These are phyloP conservation scores for Entamoeba invadens DNA, from an alignment of 208 protist species.

Conservation along the genomic window DNA sequence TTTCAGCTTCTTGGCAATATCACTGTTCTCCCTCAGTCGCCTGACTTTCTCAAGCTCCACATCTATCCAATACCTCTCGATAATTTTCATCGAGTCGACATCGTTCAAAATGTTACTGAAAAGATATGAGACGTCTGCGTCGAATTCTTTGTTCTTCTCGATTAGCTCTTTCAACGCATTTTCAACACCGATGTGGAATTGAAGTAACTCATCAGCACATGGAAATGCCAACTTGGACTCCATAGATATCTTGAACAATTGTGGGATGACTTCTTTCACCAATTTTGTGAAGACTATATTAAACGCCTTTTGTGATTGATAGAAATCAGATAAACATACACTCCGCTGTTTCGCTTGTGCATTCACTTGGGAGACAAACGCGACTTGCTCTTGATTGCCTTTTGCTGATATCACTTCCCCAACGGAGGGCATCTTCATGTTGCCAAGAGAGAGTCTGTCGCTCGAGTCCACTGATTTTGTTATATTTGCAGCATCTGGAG, in stretches of 20 bases:
- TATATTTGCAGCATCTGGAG: not conserved
- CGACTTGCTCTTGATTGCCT: not conserved
- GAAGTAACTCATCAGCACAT: not conserved
- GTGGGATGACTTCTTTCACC: not conserved
- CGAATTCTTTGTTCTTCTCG: not conserved
- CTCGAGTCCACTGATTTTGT: not conserved
- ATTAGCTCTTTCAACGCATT: not conserved
- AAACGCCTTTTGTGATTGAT: not conserved
- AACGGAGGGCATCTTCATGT: not conserved
- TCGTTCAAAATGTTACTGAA: not conserved
- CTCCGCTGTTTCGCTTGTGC: not conserved
- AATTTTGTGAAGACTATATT: not conserved
- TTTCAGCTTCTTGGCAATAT: not conserved
- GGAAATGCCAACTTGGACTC: not conserved
- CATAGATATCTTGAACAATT: not conserved
- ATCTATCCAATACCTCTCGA: not conserved
- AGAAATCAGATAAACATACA: not conserved
- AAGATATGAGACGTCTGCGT: not conserved
- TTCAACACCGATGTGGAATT: not conserved
- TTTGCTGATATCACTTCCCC: not conserved
- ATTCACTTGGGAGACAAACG: not conserved
- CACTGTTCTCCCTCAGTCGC: not conserved
- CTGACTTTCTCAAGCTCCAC: not conserved
- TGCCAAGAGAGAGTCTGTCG: not conserved
- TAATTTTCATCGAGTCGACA: not conserved